phyloP scores from a whole-genome alignment of 805 yeast species.

The Blastobotrys terrestris region DNA sequence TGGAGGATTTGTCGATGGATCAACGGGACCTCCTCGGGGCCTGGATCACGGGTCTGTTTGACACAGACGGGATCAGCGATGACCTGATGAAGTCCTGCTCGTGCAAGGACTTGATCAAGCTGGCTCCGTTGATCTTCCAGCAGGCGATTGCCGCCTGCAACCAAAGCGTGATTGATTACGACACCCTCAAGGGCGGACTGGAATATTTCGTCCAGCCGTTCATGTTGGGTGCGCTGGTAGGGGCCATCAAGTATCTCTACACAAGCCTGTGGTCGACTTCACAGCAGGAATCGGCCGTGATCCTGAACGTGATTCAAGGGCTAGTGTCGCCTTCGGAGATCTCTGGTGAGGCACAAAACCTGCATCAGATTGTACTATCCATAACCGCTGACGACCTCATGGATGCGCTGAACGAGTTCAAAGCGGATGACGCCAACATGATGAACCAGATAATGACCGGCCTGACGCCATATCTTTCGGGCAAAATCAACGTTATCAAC shows the following conservation, averaged over 20 bases:
- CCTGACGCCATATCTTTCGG: slow-evolving; percentile 13
- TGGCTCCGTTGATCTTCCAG: slow-evolving; percentile 68
- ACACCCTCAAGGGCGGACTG: slow-evolving; percentile 65
- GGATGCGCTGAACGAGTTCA: slow-evolving; percentile 15
- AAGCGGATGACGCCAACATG: slow-evolving; percentile 11
- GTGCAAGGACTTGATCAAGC: slow-evolving; percentile 57
- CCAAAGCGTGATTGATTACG: slow-evolving; percentile 48
- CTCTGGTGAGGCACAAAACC: slow-evolving; percentile 41
- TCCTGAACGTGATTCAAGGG: slow-evolving; percentile 36
- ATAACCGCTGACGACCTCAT: slow-evolving; percentile 25
- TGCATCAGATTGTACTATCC: slow-evolving; percentile 38
- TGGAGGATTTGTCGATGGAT: slow-evolving; percentile 19
- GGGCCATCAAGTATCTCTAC: slow-evolving; percentile 47
- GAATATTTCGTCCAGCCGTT: slow-evolving; percentile 84
- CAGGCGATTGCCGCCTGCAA: slow-evolving; percentile 62
- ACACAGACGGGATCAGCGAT: slow-evolving; percentile 80
- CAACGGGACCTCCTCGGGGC: slow-evolving; percentile 40
- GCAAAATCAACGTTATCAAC: slow-evolving; percentile 1
- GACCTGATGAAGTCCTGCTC: slow-evolving; percentile 63
- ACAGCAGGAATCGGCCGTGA: slow-evolving; percentile 27
- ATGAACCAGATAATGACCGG: slow-evolving; percentile 11
- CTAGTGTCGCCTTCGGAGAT: slow-evolving; percentile 38
- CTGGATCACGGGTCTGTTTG: slow-evolving; percentile 80
- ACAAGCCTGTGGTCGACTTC: slow-evolving; percentile 35
- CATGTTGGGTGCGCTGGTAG: slow-evolving; percentile 50